These are phyloP conservation scores for Fusarium clavum DNA, from an alignment of 2,329 filamentous ascomycete genomes.

Conservation along the genomic window DNA sequence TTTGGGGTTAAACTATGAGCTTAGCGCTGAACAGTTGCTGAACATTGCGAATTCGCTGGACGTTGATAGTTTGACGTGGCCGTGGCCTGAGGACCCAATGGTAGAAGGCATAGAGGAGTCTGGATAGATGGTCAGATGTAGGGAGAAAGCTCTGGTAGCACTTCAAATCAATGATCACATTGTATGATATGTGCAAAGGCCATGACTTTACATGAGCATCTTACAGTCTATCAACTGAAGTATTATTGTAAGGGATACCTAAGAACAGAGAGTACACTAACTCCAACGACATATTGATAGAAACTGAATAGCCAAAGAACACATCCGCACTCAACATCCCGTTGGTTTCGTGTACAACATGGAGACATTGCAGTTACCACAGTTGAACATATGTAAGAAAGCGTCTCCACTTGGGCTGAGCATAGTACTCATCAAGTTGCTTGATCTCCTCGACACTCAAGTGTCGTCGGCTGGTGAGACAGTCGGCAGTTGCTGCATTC, in stretches of 20 bases:
- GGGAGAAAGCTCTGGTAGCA: neutral
- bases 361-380: constrained; percentile 15
- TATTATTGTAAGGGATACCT: neutral
- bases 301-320: neutral
- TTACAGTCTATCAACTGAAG: too few relatives aligned
- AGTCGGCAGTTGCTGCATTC: constrained; percentile 34
- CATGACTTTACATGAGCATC: neutral
- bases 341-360: neutral
- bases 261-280: neutral
- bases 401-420: constrained; percentile 31
- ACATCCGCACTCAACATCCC: neutral
- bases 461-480: constrained; percentile 26
- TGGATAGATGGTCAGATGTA: neutral
- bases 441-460: constrained; percentile 31
- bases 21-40: constrained; percentile 37
- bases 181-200: neutral
- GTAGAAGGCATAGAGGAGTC: neutral
- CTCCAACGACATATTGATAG: too few relatives aligned
- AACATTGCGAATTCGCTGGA: constrained; percentile 37
- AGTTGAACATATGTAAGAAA: constrained; percentile 38
- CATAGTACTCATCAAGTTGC: constrained; percentile 36
- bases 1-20: constrained; percentile 30
- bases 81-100: constrained; percentile 24
- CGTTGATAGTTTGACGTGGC: constrained; percentile 39
- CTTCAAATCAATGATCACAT: neutral